Percentiles rank a stretch among this genome's conserved stretches.
Evolutionary conservation across 768 basidiomycete genomes (phyloP).

Genomic region (Podaxis sp.): DNA sequence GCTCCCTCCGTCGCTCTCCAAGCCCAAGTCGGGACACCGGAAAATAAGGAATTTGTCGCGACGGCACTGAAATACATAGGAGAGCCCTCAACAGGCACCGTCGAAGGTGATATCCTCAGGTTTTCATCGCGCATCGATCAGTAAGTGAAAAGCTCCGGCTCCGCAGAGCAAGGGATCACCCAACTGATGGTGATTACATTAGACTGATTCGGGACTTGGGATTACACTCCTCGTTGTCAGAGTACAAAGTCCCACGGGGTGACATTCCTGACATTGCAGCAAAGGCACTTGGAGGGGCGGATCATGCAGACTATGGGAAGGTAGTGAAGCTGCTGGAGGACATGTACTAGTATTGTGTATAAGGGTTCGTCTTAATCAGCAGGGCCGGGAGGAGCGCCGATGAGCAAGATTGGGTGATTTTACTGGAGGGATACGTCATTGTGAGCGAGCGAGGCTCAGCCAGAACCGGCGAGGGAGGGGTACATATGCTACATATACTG

Average conservation of each 20-base stretch:
- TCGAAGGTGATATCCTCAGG: conserved; percentile 60
- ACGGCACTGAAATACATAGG: conserved; percentile 56
- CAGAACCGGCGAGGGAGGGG: background rate
- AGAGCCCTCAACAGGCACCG: conserved; percentile 59
- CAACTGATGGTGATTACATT: background rate
- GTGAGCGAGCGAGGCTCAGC: conserved; percentile 12
- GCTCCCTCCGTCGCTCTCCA: conserved; percentile 61
- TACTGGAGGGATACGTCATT: conserved; percentile 4
- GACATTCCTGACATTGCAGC: conserved; percentile 56
- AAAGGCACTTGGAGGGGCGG: conserved; percentile 42
- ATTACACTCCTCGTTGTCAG: conserved; percentile 52
- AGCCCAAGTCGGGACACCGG: conserved; percentile 54
- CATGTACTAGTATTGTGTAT: conserved; percentile 33
- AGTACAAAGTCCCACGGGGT: conserved; percentile 63
- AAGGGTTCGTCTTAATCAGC: background rate
- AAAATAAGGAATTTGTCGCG: conserved; percentile 63
- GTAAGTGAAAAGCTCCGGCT: conserved; percentile 35
- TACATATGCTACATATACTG: background rate
- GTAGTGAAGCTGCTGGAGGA: conserved; percentile 51
- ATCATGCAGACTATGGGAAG: conserved; percentile 36
- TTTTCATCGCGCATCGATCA: conserved; percentile 54
- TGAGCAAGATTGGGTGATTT: conserved; percentile 1
- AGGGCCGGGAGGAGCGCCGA: conserved; percentile 9
- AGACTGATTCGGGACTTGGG: conserved; percentile 65
- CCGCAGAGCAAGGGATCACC: background rate